Conservation (phyloP, 2,329 filamentous ascomycete genomes). For the Fusarium sulawesiense region DNA sequence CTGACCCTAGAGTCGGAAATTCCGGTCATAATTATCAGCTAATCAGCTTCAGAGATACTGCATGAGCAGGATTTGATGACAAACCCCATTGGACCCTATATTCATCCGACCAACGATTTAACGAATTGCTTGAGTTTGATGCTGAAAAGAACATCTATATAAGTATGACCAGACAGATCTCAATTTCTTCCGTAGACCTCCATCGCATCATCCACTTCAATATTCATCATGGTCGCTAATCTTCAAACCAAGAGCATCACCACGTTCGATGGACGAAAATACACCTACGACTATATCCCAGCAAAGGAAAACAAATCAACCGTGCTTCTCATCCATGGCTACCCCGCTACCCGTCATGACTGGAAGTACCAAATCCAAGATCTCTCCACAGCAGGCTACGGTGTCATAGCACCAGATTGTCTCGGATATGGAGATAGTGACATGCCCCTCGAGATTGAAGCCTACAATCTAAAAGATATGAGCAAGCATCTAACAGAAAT, state of each 20-base stretch:
- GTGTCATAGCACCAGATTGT: conserved; percentile 33
- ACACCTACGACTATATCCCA: conserved; percentile 24
- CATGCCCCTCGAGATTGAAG: conserved; percentile 16
- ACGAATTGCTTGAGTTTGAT: neutral
- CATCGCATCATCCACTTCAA: rapidly evolving
- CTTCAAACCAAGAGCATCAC: neutral
- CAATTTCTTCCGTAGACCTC: neutral
- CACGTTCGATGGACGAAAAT: neutral
- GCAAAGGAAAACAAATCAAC: conserved; percentile 6
- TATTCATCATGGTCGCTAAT: neutral
- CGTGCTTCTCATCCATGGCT: conserved; percentile 38
- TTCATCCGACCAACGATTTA: neutral
- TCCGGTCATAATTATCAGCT: neutral
- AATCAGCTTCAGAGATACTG: neutral
- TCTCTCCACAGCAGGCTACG: conserved; percentile 29
- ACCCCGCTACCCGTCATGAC: conserved; percentile 31
- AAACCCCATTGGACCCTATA: neutral
- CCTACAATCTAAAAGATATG: conserved; percentile 25
- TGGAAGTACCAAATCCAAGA: conserved; percentile 30
- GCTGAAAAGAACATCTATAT: neutral
- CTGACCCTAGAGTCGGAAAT: neutral
- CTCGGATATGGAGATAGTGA: conserved; percentile 41
- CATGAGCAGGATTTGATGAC: neutral
- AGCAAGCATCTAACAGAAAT: conserved; percentile 27
- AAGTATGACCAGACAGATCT: neutral